A percentile compares a stretch with the other conserved stretches of the same genome.
Conservation (phyloP, 163 green algal genomes). For the Chlorella variabilis region DNA sequence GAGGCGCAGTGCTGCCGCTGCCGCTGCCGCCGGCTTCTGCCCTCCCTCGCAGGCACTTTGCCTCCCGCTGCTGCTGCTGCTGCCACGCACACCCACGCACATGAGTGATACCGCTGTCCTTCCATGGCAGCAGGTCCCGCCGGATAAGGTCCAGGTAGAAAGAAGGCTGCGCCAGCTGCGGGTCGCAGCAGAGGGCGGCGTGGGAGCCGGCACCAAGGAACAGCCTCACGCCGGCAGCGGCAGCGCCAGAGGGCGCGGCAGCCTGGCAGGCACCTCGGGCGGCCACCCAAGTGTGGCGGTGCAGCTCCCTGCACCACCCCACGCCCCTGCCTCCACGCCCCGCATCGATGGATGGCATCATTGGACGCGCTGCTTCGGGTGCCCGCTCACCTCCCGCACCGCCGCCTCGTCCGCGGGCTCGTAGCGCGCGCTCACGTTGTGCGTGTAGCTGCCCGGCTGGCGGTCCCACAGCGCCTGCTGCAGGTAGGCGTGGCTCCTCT, state of each 20-base stretch:
- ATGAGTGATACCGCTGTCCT: constrained; percentile 30
- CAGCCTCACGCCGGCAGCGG: too few species aligned
- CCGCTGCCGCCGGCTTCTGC: too few species aligned
- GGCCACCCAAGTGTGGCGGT: neutral
- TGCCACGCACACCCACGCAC: neutral
- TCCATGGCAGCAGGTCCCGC: constrained; percentile 38
- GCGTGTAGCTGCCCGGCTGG: neutral
- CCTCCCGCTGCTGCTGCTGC: too few species aligned
- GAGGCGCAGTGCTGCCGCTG: too few species aligned
- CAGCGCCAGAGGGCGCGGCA: too few species aligned
- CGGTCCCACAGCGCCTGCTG: neutral
- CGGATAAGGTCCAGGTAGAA: constrained; percentile 31
- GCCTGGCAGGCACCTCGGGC: neutral
- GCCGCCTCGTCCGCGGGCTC: neutral
- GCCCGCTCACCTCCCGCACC: neutral
- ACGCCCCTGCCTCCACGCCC: too few species aligned
- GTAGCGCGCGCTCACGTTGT: constrained; percentile 26
- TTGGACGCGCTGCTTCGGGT: too few species aligned
- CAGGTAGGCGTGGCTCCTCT: constrained; percentile 39
- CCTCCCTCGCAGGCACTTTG: too few species aligned
- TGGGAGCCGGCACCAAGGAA: too few species aligned
- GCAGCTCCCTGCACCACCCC: too few species aligned
- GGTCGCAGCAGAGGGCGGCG: too few species aligned
- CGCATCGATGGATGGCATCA: too few species aligned
- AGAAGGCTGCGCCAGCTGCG: constrained; percentile 20